A percentile compares a stretch with the other conserved stretches of the same genome.
Evolutionary conservation across 2,329 filamentous ascomycete genomes (phyloP).

Genomic region (Fusarium temperatum): DNA sequence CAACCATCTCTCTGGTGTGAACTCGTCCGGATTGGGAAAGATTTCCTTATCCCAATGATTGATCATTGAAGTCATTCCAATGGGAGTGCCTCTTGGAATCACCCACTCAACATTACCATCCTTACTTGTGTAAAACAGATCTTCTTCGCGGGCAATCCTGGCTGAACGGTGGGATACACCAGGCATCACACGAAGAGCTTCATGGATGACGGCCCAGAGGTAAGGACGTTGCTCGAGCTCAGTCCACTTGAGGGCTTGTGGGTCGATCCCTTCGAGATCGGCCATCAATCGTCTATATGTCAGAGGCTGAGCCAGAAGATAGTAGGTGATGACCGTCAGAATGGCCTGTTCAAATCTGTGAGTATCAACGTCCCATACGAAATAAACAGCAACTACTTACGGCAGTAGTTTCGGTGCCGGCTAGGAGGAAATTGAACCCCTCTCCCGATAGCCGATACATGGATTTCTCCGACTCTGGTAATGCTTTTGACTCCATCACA

Average conservation of each 20-base stretch:
- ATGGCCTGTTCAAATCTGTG: constrained; percentile 25
- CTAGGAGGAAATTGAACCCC: constrained; percentile 48
- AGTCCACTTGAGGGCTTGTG: constrained; percentile 41
- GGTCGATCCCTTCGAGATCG: constrained; percentile 44
- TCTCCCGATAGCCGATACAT: constrained; percentile 49
- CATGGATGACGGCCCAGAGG: constrained; percentile 49
- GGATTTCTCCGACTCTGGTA: constrained; percentile 50
- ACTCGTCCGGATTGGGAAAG: constrained; percentile 47
- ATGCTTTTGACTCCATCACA: constrained; percentile 30
- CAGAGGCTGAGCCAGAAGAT: constrained; percentile 47
- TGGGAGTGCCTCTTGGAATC: constrained; percentile 44
- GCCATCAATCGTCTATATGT: constrained; percentile 41
- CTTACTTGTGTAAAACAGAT: constrained; percentile 39
- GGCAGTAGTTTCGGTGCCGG: constrained; percentile 51
- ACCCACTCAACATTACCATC: constrained; percentile 33
- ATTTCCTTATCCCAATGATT: constrained; percentile 44
- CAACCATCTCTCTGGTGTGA: constrained; percentile 46
- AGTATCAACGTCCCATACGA: accelerated
- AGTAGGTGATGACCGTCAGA: constrained; percentile 48
- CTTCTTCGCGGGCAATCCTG: constrained; percentile 39
- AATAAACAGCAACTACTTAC: constrained; percentile 25
- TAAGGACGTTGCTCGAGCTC: constrained; percentile 50
- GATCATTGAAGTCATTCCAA: constrained; percentile 47
- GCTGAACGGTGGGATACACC: constrained; percentile 42
- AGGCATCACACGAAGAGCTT: constrained; percentile 48